Evolutionary conservation across 257 asterid genomes (phyloP).

Genomic region (Solanum bulbocastanum): DNA sequence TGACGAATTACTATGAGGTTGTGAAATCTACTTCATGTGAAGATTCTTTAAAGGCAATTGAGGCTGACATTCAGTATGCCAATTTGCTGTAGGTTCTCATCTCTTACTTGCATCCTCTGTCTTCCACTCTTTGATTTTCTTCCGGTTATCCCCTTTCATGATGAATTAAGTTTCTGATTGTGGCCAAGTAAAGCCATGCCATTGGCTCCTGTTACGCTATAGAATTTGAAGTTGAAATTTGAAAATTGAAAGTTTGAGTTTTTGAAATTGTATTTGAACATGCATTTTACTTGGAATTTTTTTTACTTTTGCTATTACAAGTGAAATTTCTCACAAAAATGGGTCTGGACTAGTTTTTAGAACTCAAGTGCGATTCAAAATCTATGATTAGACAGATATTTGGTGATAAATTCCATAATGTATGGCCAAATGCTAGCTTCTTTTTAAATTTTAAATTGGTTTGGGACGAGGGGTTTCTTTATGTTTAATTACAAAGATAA

Average conservation of each 20-base stretch:
- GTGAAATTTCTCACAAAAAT: background rate
- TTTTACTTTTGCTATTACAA: background rate
- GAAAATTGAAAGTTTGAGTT: background rate
- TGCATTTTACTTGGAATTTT: background rate
- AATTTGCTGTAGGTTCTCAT: slow-evolving; percentile 36
- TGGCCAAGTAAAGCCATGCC: background rate
- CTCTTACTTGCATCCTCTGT: background rate
- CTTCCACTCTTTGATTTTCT: background rate
- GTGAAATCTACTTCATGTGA: slow-evolving; percentile 33
- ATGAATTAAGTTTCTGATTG: background rate
- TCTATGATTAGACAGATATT: background rate
- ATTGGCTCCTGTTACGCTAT: background rate
- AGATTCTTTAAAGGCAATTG: slow-evolving; percentile 33
- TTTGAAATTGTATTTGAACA: background rate
- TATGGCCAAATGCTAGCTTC: background rate
- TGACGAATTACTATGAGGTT: slow-evolving; percentile 31
- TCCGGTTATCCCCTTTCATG: background rate
- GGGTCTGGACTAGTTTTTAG: background rate
- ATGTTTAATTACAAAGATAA: background rate
- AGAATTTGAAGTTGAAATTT: background rate
- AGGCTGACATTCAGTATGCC: slow-evolving; percentile 52
- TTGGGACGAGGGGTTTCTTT: background rate
- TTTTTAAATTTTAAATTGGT: background rate
- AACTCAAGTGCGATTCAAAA: background rate
- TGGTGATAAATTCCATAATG: background rate